Conservation (phyloP, 164 flowering plant species). For the Platanus orientalis region DNA sequence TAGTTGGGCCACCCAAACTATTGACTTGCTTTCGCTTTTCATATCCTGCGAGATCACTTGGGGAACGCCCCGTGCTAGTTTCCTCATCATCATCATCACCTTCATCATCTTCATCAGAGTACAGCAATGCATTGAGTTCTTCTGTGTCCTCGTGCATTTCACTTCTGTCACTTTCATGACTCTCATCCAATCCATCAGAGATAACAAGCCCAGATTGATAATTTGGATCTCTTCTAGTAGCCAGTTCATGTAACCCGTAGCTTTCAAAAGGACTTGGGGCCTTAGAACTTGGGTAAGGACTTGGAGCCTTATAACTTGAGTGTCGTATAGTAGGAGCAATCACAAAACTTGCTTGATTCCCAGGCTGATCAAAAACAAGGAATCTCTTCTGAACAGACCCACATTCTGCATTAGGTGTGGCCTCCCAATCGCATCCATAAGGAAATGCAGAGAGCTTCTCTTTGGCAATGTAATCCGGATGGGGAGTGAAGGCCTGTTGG, state of each 20-base stretch:
- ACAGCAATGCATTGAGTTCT: slow-evolving; percentile 71
- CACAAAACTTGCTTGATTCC: slow-evolving; percentile 57
- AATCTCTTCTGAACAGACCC: slow-evolving; percentile 41
- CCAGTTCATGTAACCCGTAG: slow-evolving; percentile 1
- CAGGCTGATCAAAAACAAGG: slow-evolving; percentile 71
- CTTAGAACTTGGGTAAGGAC: too few species aligned
- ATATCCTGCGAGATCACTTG: slow-evolving; percentile 50
- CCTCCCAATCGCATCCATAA: slow-evolving; percentile 7
- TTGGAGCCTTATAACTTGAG: slow-evolving; percentile 24
- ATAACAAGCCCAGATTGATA: slow-evolving; percentile 9
- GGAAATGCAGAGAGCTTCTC: slow-evolving; percentile 19
- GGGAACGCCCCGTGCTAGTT: slow-evolving; percentile 78
- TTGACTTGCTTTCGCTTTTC: slow-evolving; percentile 46
- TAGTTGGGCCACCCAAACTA: slow-evolving; percentile 38
- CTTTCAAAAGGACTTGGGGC: slow-evolving; percentile 15
- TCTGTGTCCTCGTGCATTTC: slow-evolving; percentile 84
- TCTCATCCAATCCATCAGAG: slow-evolving; percentile 25
- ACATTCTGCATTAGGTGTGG: slow-evolving; percentile 13
- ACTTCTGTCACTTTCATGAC: slow-evolving; percentile 29
- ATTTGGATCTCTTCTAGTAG: slow-evolving; percentile 9
- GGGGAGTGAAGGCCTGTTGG: slow-evolving; percentile 37
- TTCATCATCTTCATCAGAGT: slow-evolving; percentile 51
- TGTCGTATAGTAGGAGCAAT: slow-evolving; percentile 30
- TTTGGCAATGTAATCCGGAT: slow-evolving; percentile 8
- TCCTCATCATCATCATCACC: slow-evolving; percentile 52